phyloP scores from a whole-genome alignment of 2,329 filamentous ascomycete species.

The Verticillium dahliae region DNA sequence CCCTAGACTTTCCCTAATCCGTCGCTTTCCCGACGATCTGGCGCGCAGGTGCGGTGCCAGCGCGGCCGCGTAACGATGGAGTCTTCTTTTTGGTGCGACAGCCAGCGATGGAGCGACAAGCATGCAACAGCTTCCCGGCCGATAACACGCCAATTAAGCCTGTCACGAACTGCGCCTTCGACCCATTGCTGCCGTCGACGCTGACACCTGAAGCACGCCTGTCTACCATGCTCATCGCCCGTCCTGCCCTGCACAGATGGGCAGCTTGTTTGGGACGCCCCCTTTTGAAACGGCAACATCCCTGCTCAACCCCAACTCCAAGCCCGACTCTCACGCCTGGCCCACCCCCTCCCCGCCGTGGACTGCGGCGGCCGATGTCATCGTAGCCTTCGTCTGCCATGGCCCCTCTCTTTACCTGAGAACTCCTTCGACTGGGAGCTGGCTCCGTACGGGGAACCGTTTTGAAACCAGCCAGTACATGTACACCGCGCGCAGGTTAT shows the following conservation, averaged over 20 bases:
- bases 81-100: background rate
- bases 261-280: background rate
- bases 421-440: background rate
- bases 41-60: background rate
- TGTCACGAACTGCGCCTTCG: background rate
- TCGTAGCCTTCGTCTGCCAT: background rate
- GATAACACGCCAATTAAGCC: background rate
- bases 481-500: background rate
- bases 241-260: background rate
- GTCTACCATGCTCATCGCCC: background rate
- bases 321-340: background rate
- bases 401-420: background rate
- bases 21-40: background rate
- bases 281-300: constrained; percentile 1
- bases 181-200: background rate
- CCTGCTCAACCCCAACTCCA: background rate
- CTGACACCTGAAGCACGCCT: constrained; percentile 1
- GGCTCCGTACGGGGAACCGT: background rate
- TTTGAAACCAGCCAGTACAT: constrained; percentile 1
- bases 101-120: background rate
- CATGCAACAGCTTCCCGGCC: constrained; percentile 1
- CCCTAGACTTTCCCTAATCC: background rate
- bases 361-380: background rate
- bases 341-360: background rate
- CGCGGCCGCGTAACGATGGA: background rate